Evolutionary conservation across 1,284 basidiomycete species (phyloP).

Genomic region (Ganoderma lucidum): DNA sequence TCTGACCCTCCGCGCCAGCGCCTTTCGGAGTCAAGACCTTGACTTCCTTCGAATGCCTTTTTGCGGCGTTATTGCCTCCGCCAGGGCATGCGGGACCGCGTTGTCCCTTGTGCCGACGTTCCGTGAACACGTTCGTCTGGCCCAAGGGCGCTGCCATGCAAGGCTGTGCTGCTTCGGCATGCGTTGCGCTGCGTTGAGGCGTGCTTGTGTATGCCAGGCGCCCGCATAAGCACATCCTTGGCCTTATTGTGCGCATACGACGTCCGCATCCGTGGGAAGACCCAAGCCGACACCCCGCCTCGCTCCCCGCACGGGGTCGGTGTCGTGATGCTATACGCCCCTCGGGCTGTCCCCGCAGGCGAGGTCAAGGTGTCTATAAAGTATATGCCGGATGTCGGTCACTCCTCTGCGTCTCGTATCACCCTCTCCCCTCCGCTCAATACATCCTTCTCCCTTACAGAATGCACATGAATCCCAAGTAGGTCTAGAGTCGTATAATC

Average conservation of each 20-base stretch:
- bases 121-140: neutral
- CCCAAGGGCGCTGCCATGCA: neutral
- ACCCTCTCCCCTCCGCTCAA: neutral
- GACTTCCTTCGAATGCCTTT: neutral
- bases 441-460: neutral
- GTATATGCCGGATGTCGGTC: neutral
- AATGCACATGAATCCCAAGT: neutral
- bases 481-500: neutral
- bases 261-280: neutral
- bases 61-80: neutral
- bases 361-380: neutral
- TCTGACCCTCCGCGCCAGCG: neutral
- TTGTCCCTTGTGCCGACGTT: slow-evolving; percentile 40
- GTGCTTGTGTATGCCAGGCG: neutral
- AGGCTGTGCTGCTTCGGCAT: neutral
- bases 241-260: neutral
- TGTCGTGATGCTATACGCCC: neutral
- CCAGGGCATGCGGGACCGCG: neutral
- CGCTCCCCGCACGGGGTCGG: neutral
- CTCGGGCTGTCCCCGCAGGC: neutral
- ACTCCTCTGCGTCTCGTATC: neutral
- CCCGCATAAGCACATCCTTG: neutral
- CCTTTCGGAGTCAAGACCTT: neutral
- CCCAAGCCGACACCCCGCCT: neutral
- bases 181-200: neutral